A percentile compares a stretch with the other conserved stretches of the same genome.
Conservation (phyloP, 495 filamentous ascomycete species). For the Xylaria acuta region DNA sequence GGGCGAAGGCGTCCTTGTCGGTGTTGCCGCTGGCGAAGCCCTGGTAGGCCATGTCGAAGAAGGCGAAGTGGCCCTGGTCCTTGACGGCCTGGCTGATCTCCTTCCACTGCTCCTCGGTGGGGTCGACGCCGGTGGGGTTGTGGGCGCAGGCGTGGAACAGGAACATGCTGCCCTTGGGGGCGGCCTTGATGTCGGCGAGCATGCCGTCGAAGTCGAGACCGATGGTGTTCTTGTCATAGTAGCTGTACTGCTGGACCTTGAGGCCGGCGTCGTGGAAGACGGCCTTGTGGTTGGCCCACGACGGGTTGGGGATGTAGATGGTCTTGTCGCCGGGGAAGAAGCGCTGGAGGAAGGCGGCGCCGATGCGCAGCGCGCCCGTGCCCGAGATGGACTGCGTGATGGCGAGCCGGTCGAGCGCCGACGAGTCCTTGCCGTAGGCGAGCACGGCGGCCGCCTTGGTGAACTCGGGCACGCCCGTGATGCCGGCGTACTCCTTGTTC, state of each 20-base stretch:
- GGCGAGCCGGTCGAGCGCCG: slow-evolving; percentile 79
- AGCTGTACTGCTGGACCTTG: slow-evolving; percentile 90
- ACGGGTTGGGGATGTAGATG: slow-evolving; percentile 93
- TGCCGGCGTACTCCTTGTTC: slow-evolving; percentile 98
- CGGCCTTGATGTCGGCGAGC: slow-evolving; percentile 86
- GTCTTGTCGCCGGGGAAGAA: slow-evolving; percentile 90
- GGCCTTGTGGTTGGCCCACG: slow-evolving; percentile 97
- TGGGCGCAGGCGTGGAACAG: slow-evolving; percentile 97
- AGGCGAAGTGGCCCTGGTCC: slow-evolving; percentile 86
- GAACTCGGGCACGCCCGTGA: slow-evolving; percentile 93
- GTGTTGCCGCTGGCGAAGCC: slow-evolving; percentile 95
- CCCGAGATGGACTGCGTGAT: slow-evolving; percentile 98
- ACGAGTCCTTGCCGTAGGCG: slow-evolving; percentile 83
- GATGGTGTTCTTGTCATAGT: slow-evolving; percentile 99
- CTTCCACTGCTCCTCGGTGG: slow-evolving; percentile 90
- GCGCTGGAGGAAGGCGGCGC: slow-evolving; percentile 87
- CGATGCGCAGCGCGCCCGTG: slow-evolving; percentile 93
- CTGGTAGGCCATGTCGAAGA: slow-evolving; percentile 99
- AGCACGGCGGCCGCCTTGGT: slow-evolving; percentile 88
- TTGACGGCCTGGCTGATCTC: slow-evolving; percentile 90
- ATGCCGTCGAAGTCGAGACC: slow-evolving; percentile 96
- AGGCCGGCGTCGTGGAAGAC: slow-evolving; percentile 94
- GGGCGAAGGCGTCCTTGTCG: slow-evolving; percentile 88
- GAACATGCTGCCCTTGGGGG: slow-evolving; percentile 85
- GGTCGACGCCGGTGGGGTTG: slow-evolving; percentile 98